A percentile compares a stretch with the other conserved stretches of the same genome.
Conservation (phyloP, 1,284 basidiomycete genomes). For the Phaffia rhodozyma region DNA sequence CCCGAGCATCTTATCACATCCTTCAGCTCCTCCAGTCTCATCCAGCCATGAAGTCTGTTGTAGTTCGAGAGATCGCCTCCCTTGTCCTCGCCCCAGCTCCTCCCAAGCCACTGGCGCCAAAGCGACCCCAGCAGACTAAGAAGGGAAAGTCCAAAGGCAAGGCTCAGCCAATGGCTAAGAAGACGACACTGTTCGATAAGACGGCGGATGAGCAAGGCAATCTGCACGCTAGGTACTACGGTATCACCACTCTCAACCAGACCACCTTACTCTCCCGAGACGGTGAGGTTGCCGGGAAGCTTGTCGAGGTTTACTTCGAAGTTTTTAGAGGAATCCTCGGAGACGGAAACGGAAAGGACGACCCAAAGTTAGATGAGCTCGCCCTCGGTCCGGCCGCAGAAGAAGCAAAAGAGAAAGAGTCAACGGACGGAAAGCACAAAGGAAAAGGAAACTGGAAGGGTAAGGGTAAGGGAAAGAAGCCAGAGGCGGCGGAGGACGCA, state of each 20-base stretch:
- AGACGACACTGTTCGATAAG: slow-evolving; percentile 28
- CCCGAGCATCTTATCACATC: slow-evolving; percentile 77
- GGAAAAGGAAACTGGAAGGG: slow-evolving; percentile 31
- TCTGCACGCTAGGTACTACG: slow-evolving; percentile 73
- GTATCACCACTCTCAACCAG: slow-evolving; percentile 88
- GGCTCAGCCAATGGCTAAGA: slow-evolving; percentile 21
- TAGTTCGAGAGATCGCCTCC: slow-evolving; percentile 75
- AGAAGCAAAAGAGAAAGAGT: slow-evolving; percentile 34
- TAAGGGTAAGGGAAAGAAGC: slow-evolving; percentile 29
- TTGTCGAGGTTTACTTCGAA: slow-evolving; percentile 90
- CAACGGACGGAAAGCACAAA: slow-evolving; percentile 30
- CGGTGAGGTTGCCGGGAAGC: slow-evolving; percentile 60
- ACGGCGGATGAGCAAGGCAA: slow-evolving; percentile 40
- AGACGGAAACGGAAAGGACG: slow-evolving; percentile 33
- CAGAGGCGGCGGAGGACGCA: slow-evolving; percentile 39
- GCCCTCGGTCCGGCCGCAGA: slow-evolving; percentile 30
- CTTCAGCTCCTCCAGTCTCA: slow-evolving; percentile 82
- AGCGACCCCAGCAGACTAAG: slow-evolving; percentile 27
- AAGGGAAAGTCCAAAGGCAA: slow-evolving; percentile 18
- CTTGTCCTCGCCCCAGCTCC: slow-evolving; percentile 55
- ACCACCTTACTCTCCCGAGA: slow-evolving; percentile 66
- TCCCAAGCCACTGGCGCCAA: slow-evolving; percentile 38
- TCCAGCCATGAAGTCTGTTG: slow-evolving; percentile 83
- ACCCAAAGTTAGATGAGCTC: slow-evolving; percentile 35
- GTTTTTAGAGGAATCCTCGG: slow-evolving; percentile 82